These are phyloP conservation scores for Annulohypoxylon stygium DNA, from an alignment of 495 filamentous ascomycete species.

Conservation along the genomic window DNA sequence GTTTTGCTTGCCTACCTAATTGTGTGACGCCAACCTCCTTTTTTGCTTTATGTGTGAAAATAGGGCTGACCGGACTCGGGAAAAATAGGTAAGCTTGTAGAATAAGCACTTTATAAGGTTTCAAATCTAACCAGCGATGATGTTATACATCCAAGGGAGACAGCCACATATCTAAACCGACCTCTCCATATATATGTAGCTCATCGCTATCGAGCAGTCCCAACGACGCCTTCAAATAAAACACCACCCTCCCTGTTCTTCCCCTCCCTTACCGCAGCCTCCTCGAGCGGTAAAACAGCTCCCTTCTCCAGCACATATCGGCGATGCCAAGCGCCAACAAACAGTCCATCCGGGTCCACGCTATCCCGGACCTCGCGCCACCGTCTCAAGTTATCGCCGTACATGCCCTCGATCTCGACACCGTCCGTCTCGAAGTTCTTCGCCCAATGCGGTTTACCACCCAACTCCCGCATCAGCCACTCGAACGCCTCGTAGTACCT, in stretches of 20 bases:
- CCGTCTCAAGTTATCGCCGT: conserved; percentile 65
- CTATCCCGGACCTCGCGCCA: conserved; percentile 78
- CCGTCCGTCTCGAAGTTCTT: conserved; percentile 84
- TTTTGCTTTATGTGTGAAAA: not conserved
- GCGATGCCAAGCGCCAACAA: conserved; percentile 90
- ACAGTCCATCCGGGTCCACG: conserved; percentile 91
- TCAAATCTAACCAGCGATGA: not conserved
- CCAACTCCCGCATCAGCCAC: conserved; percentile 92
- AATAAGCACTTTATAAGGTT: not conserved
- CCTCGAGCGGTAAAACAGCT: conserved; percentile 54
- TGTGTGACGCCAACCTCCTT: not conserved
- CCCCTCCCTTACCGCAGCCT: conserved; percentile 51
- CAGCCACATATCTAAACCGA: not conserved
- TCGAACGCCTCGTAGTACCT: conserved; percentile 96
- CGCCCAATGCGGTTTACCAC: conserved; percentile 95
- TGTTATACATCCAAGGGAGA: not conserved
- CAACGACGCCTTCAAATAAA: conserved; percentile 47
- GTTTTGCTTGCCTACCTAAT: too few relatives aligned
- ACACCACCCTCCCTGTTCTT: conserved; percentile 47
- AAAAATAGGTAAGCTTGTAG: not conserved
- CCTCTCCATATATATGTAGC: not conserved
- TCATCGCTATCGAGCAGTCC: conserved; percentile 37
- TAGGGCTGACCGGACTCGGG: not conserved
- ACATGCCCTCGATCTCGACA: conserved; percentile 69
- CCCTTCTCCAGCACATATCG: conserved; percentile 70